These are phyloP conservation scores for Fraxinus platypoda DNA, from an alignment of 305 asterid species.

Conservation along the genomic window DNA sequence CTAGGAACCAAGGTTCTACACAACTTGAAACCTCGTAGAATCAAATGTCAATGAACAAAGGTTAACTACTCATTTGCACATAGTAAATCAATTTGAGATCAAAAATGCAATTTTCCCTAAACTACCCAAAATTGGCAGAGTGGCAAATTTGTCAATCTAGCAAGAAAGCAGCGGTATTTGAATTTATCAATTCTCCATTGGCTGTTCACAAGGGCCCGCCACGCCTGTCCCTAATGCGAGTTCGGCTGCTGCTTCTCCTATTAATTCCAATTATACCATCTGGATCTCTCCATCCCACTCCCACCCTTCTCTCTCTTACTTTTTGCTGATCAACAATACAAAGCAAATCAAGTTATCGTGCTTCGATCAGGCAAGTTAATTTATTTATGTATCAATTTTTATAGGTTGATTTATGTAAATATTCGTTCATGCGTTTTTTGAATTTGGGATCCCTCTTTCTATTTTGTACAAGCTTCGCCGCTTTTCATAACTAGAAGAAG, in stretches of 20 bases:
- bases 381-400: not conserved
- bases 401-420: not conserved
- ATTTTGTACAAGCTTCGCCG: not conserved
- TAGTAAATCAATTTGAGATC: not conserved
- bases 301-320: not conserved
- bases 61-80: not conserved
- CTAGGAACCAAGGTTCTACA: not conserved
- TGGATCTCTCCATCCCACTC: not conserved
- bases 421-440: not conserved
- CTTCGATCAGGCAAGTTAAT: constrained; percentile 3
- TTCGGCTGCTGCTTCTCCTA: not conserved
- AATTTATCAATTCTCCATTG: not conserved
- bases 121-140: not conserved
- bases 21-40: not conserved
- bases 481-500: not conserved
- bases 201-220: not conserved
- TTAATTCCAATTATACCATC: not conserved
- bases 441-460: not conserved
- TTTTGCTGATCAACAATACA: not conserved
- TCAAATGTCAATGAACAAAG: not conserved
- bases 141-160: not conserved
- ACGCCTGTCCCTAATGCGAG: not conserved
- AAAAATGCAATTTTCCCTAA: not conserved
- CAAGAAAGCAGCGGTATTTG: not conserved
- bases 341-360: not conserved